Conservation (phyloP, 2,329 filamentous ascomycete genomes). For the Paecilomyces sp. region DNA sequence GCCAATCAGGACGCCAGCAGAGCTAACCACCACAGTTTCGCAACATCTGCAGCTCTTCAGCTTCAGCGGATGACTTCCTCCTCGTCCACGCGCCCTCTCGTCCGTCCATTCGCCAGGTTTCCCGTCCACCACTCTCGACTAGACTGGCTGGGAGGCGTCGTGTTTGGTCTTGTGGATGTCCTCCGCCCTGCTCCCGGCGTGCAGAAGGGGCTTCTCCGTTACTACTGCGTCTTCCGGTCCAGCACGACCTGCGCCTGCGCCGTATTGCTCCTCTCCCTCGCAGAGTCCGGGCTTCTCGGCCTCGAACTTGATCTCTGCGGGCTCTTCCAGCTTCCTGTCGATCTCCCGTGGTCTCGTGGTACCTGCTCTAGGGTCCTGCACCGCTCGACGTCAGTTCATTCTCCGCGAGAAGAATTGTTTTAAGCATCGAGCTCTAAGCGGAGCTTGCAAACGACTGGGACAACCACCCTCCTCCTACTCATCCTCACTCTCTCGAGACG, state of each 20-base stretch:
- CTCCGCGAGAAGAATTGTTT: constrained; percentile 1
- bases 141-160: neutral
- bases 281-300: neutral
- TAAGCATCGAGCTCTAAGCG: constrained; percentile 1
- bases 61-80: constrained; percentile 2
- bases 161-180: constrained; percentile 26
- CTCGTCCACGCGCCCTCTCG: constrained; percentile 9
- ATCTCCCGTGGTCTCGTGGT: neutral
- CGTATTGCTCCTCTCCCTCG: constrained; percentile 10
- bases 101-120: neutral
- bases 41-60: neutral
- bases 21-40: neutral
- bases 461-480: neutral
- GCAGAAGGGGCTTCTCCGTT: constrained; percentile 22
- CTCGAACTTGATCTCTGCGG: neutral
- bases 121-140: neutral
- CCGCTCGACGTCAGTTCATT: neutral
- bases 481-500: neutral
- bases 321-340: constrained; percentile 1
- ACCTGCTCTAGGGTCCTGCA: neutral
- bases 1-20: constrained; percentile 13
- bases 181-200: constrained; percentile 19
- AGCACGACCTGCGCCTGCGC: constrained; percentile 5
- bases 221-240: constrained; percentile 10
- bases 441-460: neutral